Evolutionary conservation across 2,329 filamentous ascomycete genomes (phyloP).

Genomic region (Emmonsiellopsis sp.): DNA sequence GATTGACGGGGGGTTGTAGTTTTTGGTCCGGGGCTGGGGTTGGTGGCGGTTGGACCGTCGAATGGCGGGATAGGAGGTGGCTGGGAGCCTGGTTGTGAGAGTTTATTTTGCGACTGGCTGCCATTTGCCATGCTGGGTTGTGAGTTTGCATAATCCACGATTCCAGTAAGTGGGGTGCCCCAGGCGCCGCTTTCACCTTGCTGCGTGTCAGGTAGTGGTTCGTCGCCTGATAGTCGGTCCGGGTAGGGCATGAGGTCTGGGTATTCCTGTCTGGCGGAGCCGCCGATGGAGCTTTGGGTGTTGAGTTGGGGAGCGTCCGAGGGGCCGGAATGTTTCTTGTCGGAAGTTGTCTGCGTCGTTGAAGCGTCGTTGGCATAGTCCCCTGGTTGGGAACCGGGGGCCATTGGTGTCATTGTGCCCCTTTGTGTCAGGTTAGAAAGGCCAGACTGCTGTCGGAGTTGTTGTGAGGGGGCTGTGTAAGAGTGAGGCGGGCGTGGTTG

Average conservation of each 20-base stretch:
- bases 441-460: conserved; percentile 36
- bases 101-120: conserved; percentile 28
- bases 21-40: conserved; percentile 15
- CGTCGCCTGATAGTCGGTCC: conserved; percentile 45
- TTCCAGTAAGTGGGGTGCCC: conserved; percentile 17
- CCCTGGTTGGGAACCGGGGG: conserved; percentile 47
- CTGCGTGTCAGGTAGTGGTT: conserved; percentile 58
- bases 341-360: conserved; percentile 70
- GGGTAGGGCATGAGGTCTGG: conserved; percentile 46
- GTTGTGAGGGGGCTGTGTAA: conserved; percentile 39
- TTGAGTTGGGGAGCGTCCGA: conserved; percentile 60
- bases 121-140: conserved; percentile 22
- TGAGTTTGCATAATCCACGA: conserved; percentile 20
- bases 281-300: conserved; percentile 48
- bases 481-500: conserved; percentile 39
- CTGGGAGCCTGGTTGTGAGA: conserved; percentile 23
- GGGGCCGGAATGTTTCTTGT: conserved; percentile 70
- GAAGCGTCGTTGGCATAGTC: conserved; percentile 79
- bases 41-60: conserved; percentile 13
- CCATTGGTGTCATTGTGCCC: conserved; percentile 49
- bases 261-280: conserved; percentile 34
- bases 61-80: conserved; percentile 32
- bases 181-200: conserved; percentile 32
- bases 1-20: conserved; percentile 14
- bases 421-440: conserved; percentile 41